Conservation (phyloP, 345 rosid species). For the Eucalyptus shirleyi region DNA sequence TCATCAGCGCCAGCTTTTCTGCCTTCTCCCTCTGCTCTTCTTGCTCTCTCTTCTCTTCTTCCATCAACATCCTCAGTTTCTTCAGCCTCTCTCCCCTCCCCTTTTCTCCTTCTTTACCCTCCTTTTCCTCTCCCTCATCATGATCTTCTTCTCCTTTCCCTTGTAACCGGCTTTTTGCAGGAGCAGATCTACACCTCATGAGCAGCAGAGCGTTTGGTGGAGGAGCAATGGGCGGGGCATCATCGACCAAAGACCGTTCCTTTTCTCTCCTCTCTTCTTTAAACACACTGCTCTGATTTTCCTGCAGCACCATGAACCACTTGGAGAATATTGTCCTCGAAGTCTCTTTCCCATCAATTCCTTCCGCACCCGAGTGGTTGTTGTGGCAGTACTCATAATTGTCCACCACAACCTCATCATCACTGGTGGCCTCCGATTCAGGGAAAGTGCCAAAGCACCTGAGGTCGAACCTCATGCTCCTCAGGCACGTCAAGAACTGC, state of each 20-base stretch:
- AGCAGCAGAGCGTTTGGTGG: constrained; percentile 34
- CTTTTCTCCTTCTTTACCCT: not conserved
- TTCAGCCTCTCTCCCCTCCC: not conserved
- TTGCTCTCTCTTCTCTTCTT: not conserved
- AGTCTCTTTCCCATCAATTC: not conserved
- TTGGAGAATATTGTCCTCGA: constrained; percentile 26
- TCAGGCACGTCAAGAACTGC: constrained; percentile 30
- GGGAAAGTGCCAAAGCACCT: constrained; percentile 24
- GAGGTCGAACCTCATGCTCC: constrained; percentile 16
- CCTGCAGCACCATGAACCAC: constrained; percentile 36
- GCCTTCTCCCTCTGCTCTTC: not conserved
- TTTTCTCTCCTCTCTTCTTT: not conserved
- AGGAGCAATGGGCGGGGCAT: constrained; percentile 9
- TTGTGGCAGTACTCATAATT: not conserved
- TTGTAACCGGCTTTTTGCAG: constrained; percentile 16
- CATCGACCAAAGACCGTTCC: not conserved
- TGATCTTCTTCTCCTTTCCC: not conserved
- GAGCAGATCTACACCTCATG: constrained; percentile 43
- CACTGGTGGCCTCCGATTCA: not conserved
- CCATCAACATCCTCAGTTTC: constrained; percentile 3
- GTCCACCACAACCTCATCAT: constrained; percentile 7
- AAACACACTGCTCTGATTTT: constrained; percentile 3
- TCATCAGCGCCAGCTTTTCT: constrained; percentile 4
- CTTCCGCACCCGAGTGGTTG: not conserved
- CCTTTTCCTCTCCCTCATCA: not conserved